Percentiles rank a stretch among this genome's conserved stretches.
Conservation (phyloP, 73 alveolate species). For the Paraurostyla sp. region DNA sequence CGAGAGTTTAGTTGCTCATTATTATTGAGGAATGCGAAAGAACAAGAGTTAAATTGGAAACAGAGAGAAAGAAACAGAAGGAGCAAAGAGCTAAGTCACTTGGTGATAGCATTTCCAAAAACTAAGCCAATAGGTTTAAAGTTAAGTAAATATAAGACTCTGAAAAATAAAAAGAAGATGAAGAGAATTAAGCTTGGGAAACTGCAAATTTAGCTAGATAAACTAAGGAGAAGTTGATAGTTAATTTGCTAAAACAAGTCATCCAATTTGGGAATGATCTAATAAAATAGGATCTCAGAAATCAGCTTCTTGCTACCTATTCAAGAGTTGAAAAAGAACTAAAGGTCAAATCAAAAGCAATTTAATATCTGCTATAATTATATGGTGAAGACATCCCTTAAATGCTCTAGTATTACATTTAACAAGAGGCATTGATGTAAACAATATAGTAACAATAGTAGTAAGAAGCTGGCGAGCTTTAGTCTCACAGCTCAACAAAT, state of each 20-base stretch:
- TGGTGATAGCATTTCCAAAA: background rate
- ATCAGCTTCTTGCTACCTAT: conserved; percentile 13
- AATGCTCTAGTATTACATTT: conserved; percentile 38
- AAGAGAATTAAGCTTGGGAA: background rate
- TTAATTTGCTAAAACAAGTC: conserved; percentile 19
- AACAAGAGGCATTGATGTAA: too few species aligned
- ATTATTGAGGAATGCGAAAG: conserved; percentile 54
- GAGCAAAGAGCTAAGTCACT: background rate
- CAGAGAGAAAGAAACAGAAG: background rate
- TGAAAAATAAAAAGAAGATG: background rate
- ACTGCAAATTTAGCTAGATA: conserved; percentile 7
- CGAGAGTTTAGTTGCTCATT: conserved; percentile 3
- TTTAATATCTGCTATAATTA: conserved; percentile 3
- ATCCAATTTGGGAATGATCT: conserved; percentile 25
- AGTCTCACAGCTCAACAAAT: conserved; percentile 27
- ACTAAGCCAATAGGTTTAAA: background rate
- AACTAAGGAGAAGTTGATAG: conserved; percentile 36
- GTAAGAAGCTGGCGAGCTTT: conserved; percentile 30
- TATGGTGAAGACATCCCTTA: conserved; percentile 53
- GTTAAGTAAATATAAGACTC: background rate
- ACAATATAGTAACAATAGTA: too few species aligned
- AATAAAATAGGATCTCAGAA: conserved; percentile 16
- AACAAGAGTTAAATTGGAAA: background rate
- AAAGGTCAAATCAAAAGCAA: conserved; percentile 18
- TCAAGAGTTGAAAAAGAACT: conserved; percentile 16